Evolutionary conservation across 2,329 filamentous ascomycete genomes (phyloP), one percentile per base, ranked within the genome.

Genomic region (Berkeleyomyces rouxiae): DNA sequence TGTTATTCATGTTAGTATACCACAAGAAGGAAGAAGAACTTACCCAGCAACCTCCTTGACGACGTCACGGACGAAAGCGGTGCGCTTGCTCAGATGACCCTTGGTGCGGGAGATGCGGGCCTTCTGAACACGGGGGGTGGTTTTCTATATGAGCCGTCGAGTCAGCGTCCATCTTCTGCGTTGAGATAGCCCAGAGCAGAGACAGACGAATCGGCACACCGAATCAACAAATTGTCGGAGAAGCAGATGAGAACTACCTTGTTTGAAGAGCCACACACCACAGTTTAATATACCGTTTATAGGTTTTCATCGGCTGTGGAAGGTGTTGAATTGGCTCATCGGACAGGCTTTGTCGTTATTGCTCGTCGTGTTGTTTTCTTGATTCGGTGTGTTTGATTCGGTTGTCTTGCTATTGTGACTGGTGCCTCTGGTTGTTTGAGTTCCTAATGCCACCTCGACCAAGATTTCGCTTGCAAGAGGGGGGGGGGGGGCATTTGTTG

Each of bases 11-110:
- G 11, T 7, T 13, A 33, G 2, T 7, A 13, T 23, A 59, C 9
- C 9, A 46, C 4, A 57, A 47, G 16, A 43, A 36, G 46, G 49
- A 64, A 58, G 16, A 33, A 31, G 49, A 67, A 82, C 86, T 74
- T 84, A 90, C 87, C 88, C 93, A 78, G 91, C 86, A 77, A 97
- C 93, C 82, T 99, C 93, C 84, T 95, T 95, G 77, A 96, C 90
- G 75, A 99, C 87, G 75, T 96, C 91, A 72, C 93, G 85, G 71
- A 97, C 92, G 80, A 99, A 97, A 72, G 88, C 85, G 71, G 93
- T 97, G 74, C 91, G 86, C 86, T 95, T 96, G 82, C 88, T 95
- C 74, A 95, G 81, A 79, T 93, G 88, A 71, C 93, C 93, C 85
- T 96, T 97, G 81, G 85, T 91, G 71, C 86, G 82, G 74, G 85